Percentiles rank a stretch among this genome's conserved stretches.
phyloP scores from a whole-genome alignment of 75 land plant genomes.

The Cupressus sempervirens region DNA sequence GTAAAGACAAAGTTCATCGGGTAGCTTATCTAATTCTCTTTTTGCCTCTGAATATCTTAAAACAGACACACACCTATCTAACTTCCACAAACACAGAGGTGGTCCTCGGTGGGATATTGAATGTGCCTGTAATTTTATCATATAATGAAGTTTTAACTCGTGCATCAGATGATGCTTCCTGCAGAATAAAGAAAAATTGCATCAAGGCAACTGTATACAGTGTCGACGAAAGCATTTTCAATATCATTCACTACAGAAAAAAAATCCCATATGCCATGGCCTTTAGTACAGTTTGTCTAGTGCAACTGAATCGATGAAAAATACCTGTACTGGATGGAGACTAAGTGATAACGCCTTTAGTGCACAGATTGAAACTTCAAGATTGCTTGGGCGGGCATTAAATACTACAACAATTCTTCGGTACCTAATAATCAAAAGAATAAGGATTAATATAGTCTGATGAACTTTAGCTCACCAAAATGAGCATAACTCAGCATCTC shows the following conservation, averaged over 20 bases:
- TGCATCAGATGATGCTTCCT: conserved; percentile 63
- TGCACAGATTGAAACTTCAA: conserved; percentile 22
- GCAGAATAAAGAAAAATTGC: conserved; percentile 11
- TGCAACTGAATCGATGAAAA: background rate
- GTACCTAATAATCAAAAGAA: conserved; percentile 34
- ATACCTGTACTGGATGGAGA: conserved; percentile 81
- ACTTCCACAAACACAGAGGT: conserved; percentile 86
- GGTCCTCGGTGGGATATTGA: conserved; percentile 72
- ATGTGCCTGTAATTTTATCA: conserved; percentile 45
- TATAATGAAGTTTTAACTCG: conserved; percentile 59
- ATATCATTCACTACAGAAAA: background rate
- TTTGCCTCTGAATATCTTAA: background rate
- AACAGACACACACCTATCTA: conserved; percentile 13
- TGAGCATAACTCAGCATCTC: background rate
- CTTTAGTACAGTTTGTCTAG: background rate
- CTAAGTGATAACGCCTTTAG: conserved; percentile 26
- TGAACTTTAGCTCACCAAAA: background rate
- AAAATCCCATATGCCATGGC: background rate
- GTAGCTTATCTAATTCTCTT: background rate
- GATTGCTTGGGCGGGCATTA: conserved; percentile 59
- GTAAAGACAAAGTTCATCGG: background rate
- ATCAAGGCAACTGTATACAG: background rate
- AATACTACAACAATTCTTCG: conserved; percentile 63
- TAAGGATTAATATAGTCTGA: background rate
- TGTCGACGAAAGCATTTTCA: background rate